Evolutionary conservation across 2,329 filamentous ascomycete genomes (phyloP).

Genomic region (Hymenoscyphus albidus): DNA sequence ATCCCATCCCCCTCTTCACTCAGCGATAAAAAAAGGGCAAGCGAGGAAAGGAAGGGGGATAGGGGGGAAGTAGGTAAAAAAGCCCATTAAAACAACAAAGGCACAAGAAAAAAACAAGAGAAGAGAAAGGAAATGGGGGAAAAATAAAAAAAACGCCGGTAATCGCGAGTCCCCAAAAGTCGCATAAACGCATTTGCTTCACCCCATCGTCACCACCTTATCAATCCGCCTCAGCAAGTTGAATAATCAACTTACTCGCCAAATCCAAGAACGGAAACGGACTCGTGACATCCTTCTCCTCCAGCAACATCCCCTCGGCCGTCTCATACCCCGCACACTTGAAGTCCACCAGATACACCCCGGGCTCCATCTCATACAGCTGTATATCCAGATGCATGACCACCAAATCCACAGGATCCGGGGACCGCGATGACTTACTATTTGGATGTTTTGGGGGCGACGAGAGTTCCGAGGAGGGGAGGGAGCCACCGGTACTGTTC

Average conservation of each 20-base stretch:
- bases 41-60: no score
- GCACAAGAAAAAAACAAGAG: background rate
- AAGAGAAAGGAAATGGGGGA: background rate
- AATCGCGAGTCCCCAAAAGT: background rate
- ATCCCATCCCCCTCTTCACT: background rate
- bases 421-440: background rate
- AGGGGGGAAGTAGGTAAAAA: no score
- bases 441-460: conserved; percentile 18
- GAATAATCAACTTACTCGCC: conserved; percentile 86
- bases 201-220: background rate
- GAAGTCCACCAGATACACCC: conserved; percentile 95
- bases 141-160: background rate
- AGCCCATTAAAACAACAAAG: background rate
- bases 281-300: conserved; percentile 92
- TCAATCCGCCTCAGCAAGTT: conserved; percentile 76
- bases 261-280: conserved; percentile 96
- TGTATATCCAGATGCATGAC: conserved; percentile 95
- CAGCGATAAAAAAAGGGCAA: no score
- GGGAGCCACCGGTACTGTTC: conserved; percentile 32
- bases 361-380: conserved; percentile 87
- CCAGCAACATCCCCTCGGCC: conserved; percentile 65
- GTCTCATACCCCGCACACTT: conserved; percentile 97
- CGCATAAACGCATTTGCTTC: background rate
- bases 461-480: conserved; percentile 27
- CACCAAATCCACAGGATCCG: conserved; percentile 43